Percentiles rank a stretch among this genome's conserved stretches.
phyloP scores from a whole-genome alignment of 257 asterid genomes.

The Nicotiana tabacum region DNA sequence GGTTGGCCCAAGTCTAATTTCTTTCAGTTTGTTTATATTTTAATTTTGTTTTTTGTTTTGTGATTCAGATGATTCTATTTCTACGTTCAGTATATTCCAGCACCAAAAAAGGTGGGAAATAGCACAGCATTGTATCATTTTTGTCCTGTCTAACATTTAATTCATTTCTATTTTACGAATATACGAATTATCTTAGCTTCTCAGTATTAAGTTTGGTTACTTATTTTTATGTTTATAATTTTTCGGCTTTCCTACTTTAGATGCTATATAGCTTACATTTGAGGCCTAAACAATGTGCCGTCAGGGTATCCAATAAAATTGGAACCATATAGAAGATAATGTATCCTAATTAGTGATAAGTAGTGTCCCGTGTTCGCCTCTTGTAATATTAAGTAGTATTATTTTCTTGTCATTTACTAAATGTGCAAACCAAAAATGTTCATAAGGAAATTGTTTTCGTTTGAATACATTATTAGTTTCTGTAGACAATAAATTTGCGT shows the following conservation, averaged over 20 bases:
- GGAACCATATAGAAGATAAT: neutral
- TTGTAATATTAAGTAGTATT: too few species aligned
- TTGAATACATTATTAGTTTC: too few species aligned
- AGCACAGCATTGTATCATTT: neutral
- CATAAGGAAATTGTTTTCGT: too few species aligned
- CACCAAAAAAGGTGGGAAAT: slow-evolving; percentile 31
- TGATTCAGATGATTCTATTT: slow-evolving; percentile 46
- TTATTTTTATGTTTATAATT: neutral
- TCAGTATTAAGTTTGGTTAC: neutral
- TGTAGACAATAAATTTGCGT: too few species aligned
- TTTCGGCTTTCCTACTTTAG: neutral
- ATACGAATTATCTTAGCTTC: neutral
- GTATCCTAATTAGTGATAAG: neutral
- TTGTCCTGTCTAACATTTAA: neutral
- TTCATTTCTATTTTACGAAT: neutral
- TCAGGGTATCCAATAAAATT: neutral
- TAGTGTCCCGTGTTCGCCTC: neutral
- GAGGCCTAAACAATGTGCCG: neutral
- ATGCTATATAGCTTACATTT: neutral
- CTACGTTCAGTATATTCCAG: slow-evolving; percentile 46
- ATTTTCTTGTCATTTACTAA: too few species aligned
- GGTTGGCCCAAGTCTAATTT: too few species aligned
- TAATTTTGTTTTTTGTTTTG: neutral
- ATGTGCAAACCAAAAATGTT: too few species aligned
- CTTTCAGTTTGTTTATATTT: neutral